A percentile compares a stretch with the other conserved stretches of the same genome.
Evolutionary conservation across 2,329 filamentous ascomycete genomes (phyloP).

Genomic region (Hypoxylon sp.): DNA sequence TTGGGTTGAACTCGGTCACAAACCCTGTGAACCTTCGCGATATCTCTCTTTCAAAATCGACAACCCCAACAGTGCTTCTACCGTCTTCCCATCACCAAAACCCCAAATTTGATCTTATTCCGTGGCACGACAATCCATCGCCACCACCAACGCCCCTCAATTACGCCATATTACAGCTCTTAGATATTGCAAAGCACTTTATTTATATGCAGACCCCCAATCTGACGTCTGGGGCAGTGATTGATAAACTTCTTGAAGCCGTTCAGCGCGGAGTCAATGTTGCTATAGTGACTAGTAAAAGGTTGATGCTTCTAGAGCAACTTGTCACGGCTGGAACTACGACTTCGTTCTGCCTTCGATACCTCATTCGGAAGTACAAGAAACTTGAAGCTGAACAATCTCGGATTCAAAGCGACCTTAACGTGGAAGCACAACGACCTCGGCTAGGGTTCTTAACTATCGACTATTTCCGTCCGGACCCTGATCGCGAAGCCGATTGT

Average conservation of each 20-base stretch:
- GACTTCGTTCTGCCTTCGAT: conserved; percentile 74
- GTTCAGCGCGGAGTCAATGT: conserved; percentile 78
- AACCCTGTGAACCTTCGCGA: conserved; percentile 46
- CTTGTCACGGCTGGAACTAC: conserved; percentile 84
- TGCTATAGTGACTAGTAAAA: conserved; percentile 74
- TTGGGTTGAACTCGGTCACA: conserved; percentile 43
- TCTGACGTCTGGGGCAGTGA: conserved; percentile 76
- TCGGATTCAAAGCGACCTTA: conserved; percentile 43
- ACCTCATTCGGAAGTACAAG: conserved; percentile 70
- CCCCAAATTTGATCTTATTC: conserved; percentile 73
- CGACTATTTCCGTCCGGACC: conserved; percentile 68
- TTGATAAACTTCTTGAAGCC: conserved; percentile 73
- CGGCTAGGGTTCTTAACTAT: conserved; percentile 68
- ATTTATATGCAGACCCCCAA: conserved; percentile 86
- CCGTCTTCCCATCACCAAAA: conserved; percentile 82
- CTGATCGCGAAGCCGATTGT: conserved; percentile 27
- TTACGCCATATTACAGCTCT: conserved; percentile 71
- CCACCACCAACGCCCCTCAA: conserved; percentile 79
- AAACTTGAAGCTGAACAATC: conserved; percentile 44
- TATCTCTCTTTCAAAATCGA: conserved; percentile 29
- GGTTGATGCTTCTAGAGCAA: conserved; percentile 85
- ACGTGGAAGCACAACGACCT: conserved; percentile 62
- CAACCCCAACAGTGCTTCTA: conserved; percentile 73
- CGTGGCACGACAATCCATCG: conserved; percentile 64
- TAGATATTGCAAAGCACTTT: conserved; percentile 69